These are phyloP conservation scores for Delitschia confertaspora DNA, from an alignment of 495 filamentous ascomycete genomes.

Conservation along the genomic window DNA sequence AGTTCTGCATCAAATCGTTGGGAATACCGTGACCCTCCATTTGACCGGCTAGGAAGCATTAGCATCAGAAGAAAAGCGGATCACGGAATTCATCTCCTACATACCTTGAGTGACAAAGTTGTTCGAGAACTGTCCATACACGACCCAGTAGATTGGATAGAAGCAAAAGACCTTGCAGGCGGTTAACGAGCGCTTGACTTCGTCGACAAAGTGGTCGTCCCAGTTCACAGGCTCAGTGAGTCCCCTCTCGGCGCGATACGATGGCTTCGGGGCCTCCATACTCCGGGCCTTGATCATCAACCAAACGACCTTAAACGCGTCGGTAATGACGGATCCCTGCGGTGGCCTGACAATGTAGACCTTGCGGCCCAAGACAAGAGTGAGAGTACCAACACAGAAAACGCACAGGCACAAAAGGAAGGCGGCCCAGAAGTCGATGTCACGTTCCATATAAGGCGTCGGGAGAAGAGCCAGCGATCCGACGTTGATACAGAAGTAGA, in stretches of 20 bases:
- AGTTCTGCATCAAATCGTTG: conserved; percentile 70
- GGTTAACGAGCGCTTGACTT: conserved; percentile 49
- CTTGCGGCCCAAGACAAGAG: conserved; percentile 48
- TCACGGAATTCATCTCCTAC: too few species aligned
- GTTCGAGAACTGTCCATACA: conserved; percentile 23
- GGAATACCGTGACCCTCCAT: conserved; percentile 50
- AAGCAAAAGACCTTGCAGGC: conserved; percentile 55
- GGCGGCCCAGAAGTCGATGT: conserved; percentile 65
- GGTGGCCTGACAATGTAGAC: conserved; percentile 55
- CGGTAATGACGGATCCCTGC: conserved; percentile 52
- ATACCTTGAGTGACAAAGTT: conserved; percentile 50
- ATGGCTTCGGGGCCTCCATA: conserved; percentile 50
- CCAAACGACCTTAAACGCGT: conserved; percentile 53
- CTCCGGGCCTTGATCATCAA: conserved; percentile 44
- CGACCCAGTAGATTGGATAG: conserved; percentile 47
- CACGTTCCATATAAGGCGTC: conserved; percentile 57
- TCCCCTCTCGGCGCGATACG: conserved; percentile 44
- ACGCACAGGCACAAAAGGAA: conserved; percentile 60
- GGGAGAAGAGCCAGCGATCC: conserved; percentile 57
- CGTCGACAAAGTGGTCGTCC: conserved; percentile 57
- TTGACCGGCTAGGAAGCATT: conserved; percentile 40
- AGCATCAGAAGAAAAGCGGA: conserved; percentile 7
- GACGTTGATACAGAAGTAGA: conserved; percentile 69
- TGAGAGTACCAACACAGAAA: conserved; percentile 46
- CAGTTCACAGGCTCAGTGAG: conserved; percentile 40